These are phyloP conservation scores for Ascochyta fabae DNA, from an alignment of 2,329 filamentous ascomycete genomes.

Conservation along the genomic window DNA sequence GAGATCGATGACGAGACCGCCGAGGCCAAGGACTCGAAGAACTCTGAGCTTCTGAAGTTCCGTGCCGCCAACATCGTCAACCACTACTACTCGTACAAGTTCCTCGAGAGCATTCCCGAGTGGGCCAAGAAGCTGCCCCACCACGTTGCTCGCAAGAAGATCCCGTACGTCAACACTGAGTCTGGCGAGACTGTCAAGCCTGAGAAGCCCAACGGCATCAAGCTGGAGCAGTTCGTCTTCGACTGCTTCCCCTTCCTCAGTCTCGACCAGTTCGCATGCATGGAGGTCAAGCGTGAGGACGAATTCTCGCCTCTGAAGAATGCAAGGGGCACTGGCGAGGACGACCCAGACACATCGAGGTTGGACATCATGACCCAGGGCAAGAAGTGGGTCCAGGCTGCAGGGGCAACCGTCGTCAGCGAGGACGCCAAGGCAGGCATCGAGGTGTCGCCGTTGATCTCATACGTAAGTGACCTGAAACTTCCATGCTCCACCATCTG, in stretches of 20 bases:
- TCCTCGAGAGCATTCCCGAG: constrained; percentile 86
- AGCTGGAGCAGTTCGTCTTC: constrained; percentile 98
- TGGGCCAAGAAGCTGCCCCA: constrained; percentile 89
- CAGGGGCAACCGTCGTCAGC: constrained; percentile 75
- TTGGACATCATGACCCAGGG: constrained; percentile 90
- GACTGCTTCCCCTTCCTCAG: constrained; percentile 92
- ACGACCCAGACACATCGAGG: constrained; percentile 93
- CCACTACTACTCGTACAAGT: constrained; percentile 97
- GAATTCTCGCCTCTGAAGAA: constrained; percentile 99
- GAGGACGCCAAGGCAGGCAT: constrained; percentile 67
- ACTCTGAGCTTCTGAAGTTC: constrained; percentile 86
- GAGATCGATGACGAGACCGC: constrained; percentile 92
- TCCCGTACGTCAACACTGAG: constrained; percentile 79
- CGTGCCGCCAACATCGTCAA: constrained; percentile 99
- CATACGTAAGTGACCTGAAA: constrained; percentile 75
- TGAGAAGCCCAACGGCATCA: constrained; percentile 95
- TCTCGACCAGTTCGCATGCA: constrained; percentile 88
- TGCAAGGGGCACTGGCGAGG: constrained; percentile 78
- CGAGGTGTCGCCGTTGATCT: constrained; percentile 90
- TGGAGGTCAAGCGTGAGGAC: constrained; percentile 95
- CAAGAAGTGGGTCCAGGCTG: constrained; percentile 80
- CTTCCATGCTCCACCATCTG: background rate
- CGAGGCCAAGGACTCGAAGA: constrained; percentile 83
- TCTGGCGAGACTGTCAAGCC: constrained; percentile 85
- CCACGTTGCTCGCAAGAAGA: constrained; percentile 98